Base-by-base conservation (phyloP, 306 rosid species). In the Medicago arabica region DNA sequence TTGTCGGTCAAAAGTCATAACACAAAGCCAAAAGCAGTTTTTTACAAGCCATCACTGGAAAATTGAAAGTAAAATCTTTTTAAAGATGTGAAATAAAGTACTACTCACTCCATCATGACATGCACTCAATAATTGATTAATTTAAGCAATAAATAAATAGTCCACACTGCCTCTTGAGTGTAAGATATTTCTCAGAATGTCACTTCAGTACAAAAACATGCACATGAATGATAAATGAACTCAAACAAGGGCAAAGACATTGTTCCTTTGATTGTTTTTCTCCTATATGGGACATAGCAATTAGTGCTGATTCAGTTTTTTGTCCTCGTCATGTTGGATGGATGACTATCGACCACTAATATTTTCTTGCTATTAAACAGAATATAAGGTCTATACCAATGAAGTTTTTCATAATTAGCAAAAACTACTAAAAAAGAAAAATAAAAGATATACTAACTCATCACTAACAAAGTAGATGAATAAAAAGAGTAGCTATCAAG, bases 301-400 rank as follows among this genome's bases (percentile, higher is more conserved):
- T 76, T 65, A 21, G 79, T 86, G 81, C 80, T 80, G 54, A 69
- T 74, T 80, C 83, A 80, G 89, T 50, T 40, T 65, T 53, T 83
- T 74, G 89, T 80, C 83, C 83, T 81, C 71, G 47, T 41, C 74
- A 38, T 77, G 79, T 80, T 77, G 77, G 86, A 53, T 77, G 77
- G 86, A 53, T 69, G 41, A 19, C 67, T 66, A 63, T 82, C 21
- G 7, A 82, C 68, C 76, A 64, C 36, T 34, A 34, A 34, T 34
- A 34, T 28, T 28, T 28, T 28, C 4, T 3, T 28, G 4, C 31
- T 28, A 3, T 28, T 4, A 28, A 28, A 28, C 31, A 3, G 4
- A 28, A 28, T 28, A 28, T 28, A 28, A 28, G 31, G 31, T 28
- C 31, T 28, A 3, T 28, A 28, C 46, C 13, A 41, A 41, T 41